phyloP scores from a whole-genome alignment of 164 flowering plant genomes.

The Taxillus chinensis region DNA sequence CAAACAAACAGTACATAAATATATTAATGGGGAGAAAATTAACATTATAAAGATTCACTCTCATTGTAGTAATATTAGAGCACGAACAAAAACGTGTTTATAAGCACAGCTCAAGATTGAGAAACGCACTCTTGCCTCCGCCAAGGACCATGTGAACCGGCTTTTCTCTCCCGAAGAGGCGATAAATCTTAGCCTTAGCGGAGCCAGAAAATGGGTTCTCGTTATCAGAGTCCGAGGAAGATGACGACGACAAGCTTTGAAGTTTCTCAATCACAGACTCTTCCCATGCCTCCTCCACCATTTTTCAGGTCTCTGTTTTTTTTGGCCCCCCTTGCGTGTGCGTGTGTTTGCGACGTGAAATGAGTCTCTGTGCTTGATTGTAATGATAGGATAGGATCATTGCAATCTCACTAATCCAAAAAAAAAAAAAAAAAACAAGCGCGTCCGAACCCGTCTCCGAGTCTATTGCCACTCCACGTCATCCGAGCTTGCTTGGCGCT shows the following conservation, averaged over 20 bases:
- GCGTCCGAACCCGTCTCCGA: too few relatives aligned
- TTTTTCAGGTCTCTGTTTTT: not conserved
- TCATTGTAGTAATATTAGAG: not conserved
- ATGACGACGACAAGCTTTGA: constrained; percentile 19
- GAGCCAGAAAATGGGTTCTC: constrained; percentile 17
- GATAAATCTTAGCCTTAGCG: constrained; percentile 28
- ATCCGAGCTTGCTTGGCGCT: too few relatives aligned
- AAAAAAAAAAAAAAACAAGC: too few relatives aligned
- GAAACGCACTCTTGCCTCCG: constrained; percentile 68
- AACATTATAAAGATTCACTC: not conserved
- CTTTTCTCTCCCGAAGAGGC: constrained; percentile 66
- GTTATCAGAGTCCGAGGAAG: constrained; percentile 31
- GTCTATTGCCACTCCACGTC: too few relatives aligned
- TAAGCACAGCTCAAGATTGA: not conserved
- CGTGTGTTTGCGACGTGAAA: too few relatives aligned
- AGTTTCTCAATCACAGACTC: constrained; percentile 10
- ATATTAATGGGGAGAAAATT: not conserved
- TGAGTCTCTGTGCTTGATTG: too few relatives aligned
- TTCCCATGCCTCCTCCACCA: constrained; percentile 10
- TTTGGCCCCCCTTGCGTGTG: too few relatives aligned
- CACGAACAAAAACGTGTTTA: not conserved
- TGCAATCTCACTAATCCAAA: too few relatives aligned
- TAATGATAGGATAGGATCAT: too few relatives aligned
- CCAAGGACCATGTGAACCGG: constrained; percentile 75
- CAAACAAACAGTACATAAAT: not conserved